Evolutionary conservation across 768 basidiomycete species (phyloP).

Genomic region (Phanerochaete carnosa): DNA sequence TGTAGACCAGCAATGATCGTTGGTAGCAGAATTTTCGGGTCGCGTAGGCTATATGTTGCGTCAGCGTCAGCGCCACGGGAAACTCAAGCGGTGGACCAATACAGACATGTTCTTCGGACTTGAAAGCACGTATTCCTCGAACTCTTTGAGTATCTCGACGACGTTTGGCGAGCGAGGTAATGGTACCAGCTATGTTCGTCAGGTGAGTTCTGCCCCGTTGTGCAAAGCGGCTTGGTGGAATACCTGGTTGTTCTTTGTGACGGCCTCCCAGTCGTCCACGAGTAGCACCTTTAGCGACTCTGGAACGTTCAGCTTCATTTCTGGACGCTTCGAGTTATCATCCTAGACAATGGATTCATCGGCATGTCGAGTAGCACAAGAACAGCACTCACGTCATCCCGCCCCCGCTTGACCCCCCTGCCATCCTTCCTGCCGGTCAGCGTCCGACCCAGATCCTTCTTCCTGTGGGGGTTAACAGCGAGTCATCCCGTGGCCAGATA

Average conservation of each 20-base stretch:
- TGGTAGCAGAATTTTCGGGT: conserved; percentile 65
- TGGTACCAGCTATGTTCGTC: conserved; percentile 61
- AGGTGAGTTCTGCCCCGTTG: background rate
- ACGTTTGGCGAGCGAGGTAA: conserved; percentile 83
- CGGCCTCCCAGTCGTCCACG: conserved; percentile 97
- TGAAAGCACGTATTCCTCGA: conserved; percentile 58
- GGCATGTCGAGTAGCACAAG: background rate
- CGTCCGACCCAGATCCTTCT: conserved; percentile 14
- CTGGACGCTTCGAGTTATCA: conserved; percentile 74
- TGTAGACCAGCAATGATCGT: conserved; percentile 84
- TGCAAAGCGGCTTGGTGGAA: background rate
- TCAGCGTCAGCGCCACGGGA: background rate
- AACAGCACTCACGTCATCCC: conserved; percentile 60
- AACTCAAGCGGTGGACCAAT: background rate
- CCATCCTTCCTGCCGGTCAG: conserved; percentile 52
- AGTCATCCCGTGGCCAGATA: no score
- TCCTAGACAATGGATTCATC: conserved; percentile 42
- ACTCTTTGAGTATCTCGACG: conserved; percentile 71
- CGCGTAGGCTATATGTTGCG: conserved; percentile 51
- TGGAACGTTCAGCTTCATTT: conserved; percentile 83
- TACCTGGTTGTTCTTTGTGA: conserved; percentile 93
- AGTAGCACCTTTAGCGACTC: conserved; percentile 86
- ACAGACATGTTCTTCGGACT: conserved; percentile 44
- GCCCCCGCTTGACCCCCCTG: conserved; percentile 62
- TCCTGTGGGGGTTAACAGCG: background rate